Conservation (phyloP, 192 early-diverging fungal genomes). For the Backusella tarrabulga region DNA sequence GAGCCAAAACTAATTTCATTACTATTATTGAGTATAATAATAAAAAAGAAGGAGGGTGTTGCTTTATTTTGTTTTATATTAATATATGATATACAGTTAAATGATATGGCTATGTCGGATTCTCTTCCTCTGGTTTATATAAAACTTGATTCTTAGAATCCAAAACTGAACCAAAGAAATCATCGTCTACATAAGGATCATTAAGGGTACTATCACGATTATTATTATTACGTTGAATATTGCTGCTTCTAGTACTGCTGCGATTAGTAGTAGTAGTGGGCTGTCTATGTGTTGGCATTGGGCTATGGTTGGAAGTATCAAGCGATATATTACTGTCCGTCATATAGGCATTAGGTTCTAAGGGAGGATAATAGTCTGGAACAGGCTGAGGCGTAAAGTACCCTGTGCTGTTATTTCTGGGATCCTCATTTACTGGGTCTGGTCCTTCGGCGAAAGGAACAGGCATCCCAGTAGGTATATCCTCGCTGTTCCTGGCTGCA, state of each 20-base stretch:
- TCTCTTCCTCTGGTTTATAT: constrained; percentile 1
- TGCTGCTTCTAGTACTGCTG: neutral
- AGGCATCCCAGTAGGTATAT: neutral
- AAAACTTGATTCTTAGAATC: neutral
- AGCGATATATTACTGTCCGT: neutral
- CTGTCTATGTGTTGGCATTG: neutral
- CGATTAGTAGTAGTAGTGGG: neutral
- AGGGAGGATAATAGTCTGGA: neutral
- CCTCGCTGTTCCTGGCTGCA: neutral
- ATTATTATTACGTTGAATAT: too few species aligned
- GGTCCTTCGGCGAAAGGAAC: neutral
- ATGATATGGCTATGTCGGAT: neutral
- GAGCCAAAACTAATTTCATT: neutral
- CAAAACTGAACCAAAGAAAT: neutral
- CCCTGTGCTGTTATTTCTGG: neutral
- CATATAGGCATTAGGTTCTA: neutral
- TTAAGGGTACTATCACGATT: neutral
- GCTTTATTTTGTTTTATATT: neutral
- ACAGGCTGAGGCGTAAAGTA: neutral
- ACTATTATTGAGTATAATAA: neutral
- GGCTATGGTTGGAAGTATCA: neutral
- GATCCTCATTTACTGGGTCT: neutral
- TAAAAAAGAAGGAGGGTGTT: neutral
- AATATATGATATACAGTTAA: neutral
- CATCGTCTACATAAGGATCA: neutral